phyloP scores from a whole-genome alignment of 2,329 filamentous ascomycete species.

The Penicillium sp. region DNA sequence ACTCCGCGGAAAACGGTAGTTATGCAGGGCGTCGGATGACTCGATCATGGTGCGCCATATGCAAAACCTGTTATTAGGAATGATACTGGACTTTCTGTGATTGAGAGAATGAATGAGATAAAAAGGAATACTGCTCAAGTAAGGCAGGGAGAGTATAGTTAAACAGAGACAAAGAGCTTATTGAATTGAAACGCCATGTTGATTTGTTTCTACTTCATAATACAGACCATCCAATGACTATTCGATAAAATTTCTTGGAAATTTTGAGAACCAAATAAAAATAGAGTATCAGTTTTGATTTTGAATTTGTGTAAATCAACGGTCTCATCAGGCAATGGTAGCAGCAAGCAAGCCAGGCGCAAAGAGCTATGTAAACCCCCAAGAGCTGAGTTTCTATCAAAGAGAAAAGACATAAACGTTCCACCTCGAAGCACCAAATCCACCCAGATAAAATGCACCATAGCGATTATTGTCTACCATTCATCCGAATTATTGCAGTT shows the following conservation, averaged over 20 bases:
- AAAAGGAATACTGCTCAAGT: not conserved
- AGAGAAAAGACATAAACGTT: not conserved
- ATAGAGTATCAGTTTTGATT: not conserved
- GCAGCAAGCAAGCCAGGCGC: not conserved
- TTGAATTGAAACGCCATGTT: too few species aligned
- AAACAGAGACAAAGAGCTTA: not conserved
- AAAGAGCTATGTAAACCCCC: not conserved
- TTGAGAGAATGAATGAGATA: not conserved
- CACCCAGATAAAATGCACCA: not conserved
- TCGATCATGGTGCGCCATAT: not conserved
- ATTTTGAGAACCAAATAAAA: not conserved
- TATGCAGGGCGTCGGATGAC: not conserved
- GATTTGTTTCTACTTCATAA: not conserved
- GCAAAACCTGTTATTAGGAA: not conserved
- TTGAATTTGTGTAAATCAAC: too few species aligned
- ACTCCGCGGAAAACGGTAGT: not conserved
- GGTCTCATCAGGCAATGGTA: not conserved
- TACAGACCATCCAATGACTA: not conserved
- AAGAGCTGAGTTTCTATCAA: not conserved
- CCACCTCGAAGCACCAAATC: too few species aligned
- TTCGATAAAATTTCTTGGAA: not conserved
- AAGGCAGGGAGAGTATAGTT: not conserved
- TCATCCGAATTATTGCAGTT: too few species aligned
- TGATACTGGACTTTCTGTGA: not conserved
- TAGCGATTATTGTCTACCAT: too few species aligned